phyloP scores from a whole-genome alignment of 2,329 filamentous ascomycete genomes.

The Verruconis gallopava region DNA sequence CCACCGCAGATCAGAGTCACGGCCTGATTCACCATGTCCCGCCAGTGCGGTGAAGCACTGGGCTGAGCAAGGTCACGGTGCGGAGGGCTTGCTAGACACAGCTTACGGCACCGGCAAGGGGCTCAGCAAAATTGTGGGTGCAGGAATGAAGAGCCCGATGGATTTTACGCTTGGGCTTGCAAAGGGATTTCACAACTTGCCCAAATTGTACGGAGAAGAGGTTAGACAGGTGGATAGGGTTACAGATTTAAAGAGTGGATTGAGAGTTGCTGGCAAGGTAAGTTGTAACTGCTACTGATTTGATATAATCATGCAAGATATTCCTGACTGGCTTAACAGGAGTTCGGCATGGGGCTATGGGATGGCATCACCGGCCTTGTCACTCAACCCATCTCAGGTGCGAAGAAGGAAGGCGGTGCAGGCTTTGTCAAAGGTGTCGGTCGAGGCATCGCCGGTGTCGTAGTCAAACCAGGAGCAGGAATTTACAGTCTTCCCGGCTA shows the following conservation, averaged over 20 bases:
- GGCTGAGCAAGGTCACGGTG: neutral
- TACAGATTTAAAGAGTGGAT: slow-evolving; percentile 60
- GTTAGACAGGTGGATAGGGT: slow-evolving; percentile 69
- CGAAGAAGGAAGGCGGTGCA: slow-evolving; percentile 48
- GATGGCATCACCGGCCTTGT: slow-evolving; percentile 72
- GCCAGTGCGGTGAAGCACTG: neutral
- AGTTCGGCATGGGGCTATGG: slow-evolving; percentile 62
- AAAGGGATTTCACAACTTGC: slow-evolving; percentile 79
- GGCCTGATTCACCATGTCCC: neutral
- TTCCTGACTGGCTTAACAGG: too few relatives aligned
- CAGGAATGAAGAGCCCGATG: slow-evolving; percentile 69
- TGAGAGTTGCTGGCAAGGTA: slow-evolving; percentile 62
- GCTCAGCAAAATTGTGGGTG: slow-evolving; percentile 57
- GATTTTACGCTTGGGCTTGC: slow-evolving; percentile 74
- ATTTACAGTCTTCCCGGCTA: slow-evolving; percentile 58
- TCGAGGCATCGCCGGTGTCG: slow-evolving; percentile 68
- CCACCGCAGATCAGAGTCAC: slow-evolving; percentile 5
- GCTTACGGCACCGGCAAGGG: slow-evolving; percentile 54
- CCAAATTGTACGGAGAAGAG: slow-evolving; percentile 72
- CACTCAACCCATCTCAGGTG: slow-evolving; percentile 61
- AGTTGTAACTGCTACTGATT: neutral
- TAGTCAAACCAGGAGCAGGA: slow-evolving; percentile 69
- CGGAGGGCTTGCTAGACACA: slow-evolving; percentile 33
- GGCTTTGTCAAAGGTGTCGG: slow-evolving; percentile 72
- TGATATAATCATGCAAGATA: slow-evolving; percentile 5